These are phyloP conservation scores for Ilyonectria mors-panacis DNA, from an alignment of 2,329 filamentous ascomycete genomes.

Conservation along the genomic window DNA sequence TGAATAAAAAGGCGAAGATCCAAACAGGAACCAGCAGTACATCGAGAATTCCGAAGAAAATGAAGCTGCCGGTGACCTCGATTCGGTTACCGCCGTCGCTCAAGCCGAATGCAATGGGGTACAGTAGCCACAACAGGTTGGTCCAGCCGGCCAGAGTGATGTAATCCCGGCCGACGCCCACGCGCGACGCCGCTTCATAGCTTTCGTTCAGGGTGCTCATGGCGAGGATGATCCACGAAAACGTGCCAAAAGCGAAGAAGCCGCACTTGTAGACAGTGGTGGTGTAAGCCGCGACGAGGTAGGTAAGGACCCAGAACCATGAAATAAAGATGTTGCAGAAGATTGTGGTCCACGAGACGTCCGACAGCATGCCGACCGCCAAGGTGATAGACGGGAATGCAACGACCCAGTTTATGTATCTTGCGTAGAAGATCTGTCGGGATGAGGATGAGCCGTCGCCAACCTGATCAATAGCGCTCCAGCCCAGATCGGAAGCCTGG, in stretches of 20 bases:
- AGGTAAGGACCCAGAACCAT: conserved; percentile 65
- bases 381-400: conserved; percentile 61
- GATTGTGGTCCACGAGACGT: conserved; percentile 68
- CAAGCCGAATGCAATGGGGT: conserved; percentile 66
- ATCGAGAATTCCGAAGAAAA: conserved; percentile 69
- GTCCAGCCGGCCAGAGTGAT: conserved; percentile 59
- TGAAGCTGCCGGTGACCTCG: conserved; percentile 59
- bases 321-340: conserved; percentile 62
- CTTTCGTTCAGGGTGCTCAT: conserved; percentile 30
- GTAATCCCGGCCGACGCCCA: conserved; percentile 61
- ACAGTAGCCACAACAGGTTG: conserved; percentile 66
- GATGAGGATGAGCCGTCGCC: conserved; percentile 48
- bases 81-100: conserved; percentile 66
- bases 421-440: conserved; percentile 66
- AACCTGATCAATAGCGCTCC: conserved; percentile 51
- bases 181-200: conserved; percentile 52
- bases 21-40: conserved; percentile 59
- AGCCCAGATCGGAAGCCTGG: conserved; percentile 65
- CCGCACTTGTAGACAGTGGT: conserved; percentile 68
- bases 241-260: conserved; percentile 66
- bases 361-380: conserved; percentile 64
- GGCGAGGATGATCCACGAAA: conserved; percentile 62
- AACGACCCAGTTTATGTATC: conserved; percentile 68
- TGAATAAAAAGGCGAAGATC: conserved; percentile 57
- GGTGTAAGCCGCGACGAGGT: conserved; percentile 64